Percentiles rank a stretch among this genome's conserved stretches.
These are phyloP conservation scores for Spirogloea muscicola DNA, from an alignment of 139 green algal species.

Conservation along the genomic window DNA sequence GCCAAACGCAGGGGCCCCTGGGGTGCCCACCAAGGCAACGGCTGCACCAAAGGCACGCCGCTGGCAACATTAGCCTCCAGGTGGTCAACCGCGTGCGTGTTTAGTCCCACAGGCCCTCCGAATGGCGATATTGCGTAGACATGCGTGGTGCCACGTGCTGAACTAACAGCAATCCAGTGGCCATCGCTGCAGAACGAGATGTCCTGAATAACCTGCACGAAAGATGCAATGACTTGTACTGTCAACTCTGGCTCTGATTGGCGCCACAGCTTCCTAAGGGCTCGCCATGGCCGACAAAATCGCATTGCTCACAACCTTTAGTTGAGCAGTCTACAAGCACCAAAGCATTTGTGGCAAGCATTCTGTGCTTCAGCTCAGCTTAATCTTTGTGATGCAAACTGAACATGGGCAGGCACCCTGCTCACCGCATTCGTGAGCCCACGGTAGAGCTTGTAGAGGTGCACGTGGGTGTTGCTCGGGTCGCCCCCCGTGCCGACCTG, in stretches of 20 bases:
- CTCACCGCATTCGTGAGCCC: slow-evolving; percentile 63
- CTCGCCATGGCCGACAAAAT: too few species aligned
- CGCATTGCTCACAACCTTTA: too few species aligned
- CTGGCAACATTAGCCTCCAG: background rate
- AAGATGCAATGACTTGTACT: too few species aligned
- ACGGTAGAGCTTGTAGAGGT: slow-evolving; percentile 62
- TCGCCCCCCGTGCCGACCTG: too few species aligned
- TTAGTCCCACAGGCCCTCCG: slow-evolving; percentile 10
- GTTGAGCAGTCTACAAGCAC: too few species aligned
- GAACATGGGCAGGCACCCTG: too few species aligned
- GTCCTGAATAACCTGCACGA: slow-evolving; percentile 51
- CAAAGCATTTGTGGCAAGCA: too few species aligned
- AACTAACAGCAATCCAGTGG: slow-evolving; percentile 50
- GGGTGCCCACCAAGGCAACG: slow-evolving; percentile 25
- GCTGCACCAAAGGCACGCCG: background rate
- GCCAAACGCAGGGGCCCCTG: slow-evolving; percentile 16
- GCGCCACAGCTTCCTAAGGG: too few species aligned
- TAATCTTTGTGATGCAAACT: too few species aligned
- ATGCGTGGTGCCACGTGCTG: slow-evolving; percentile 57
- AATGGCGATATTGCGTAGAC: slow-evolving; percentile 49
- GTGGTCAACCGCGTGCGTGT: slow-evolving; percentile 2
- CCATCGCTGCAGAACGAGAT: slow-evolving; percentile 56
- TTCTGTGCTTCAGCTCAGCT: too few species aligned
- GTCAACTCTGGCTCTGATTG: too few species aligned
- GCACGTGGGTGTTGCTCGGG: slow-evolving; percentile 43